Evolutionary conservation across 139 green algal species (phyloP), one percentile per base, ranked within the genome.

Genomic region (Coelastrella sp.): DNA sequence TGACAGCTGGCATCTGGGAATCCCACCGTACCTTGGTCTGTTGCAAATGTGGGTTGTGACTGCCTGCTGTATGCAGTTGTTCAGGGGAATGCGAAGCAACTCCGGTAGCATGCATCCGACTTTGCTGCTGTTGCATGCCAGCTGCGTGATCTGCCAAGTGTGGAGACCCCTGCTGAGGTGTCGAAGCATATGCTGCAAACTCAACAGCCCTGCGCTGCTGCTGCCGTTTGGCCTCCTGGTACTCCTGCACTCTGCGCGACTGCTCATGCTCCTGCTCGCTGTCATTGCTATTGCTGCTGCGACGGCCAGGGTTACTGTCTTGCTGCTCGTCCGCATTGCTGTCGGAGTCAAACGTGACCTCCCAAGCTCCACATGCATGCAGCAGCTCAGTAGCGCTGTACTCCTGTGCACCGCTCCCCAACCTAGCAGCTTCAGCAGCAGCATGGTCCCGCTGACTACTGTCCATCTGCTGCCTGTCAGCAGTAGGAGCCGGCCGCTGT

Each of bases 341-440:
- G 7, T 86, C 80, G 5, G 80, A 86, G 80, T 86, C n/a, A 75
- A 86, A 56, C 20, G 80, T 86, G 10, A 86, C 80, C 60, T 86
- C 80, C 80, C 80, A 87, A 64, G 81, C 61, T 14, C 81, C 81
- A 60, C 64, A 47, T 14, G 66, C 23, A 58, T 87, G 61, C 81
- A 78, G 54, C 10, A 58, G 54, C 0, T 59, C 58, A 86, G 47
- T 65, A 14, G 8, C 19, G 11, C 64, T 56, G 54, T 54, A 56
- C 5, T 32, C 10, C 14, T 59, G 32, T 47, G 32, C 32, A 47
- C 32, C 32, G 32, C 32, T 47, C 32, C 32, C 32, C 32, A 47
- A 47, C 32, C 32, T 47, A 47, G 32, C 32, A 47, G 32, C 32
- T 47, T 47, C 32, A 47, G 71, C 71, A 22, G 2, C 6, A 77